Percentiles rank a stretch among this genome's conserved stretches.
These are phyloP conservation scores for Salix arbutifolia DNA, from an alignment of 345 rosid genomes.

Conservation along the genomic window DNA sequence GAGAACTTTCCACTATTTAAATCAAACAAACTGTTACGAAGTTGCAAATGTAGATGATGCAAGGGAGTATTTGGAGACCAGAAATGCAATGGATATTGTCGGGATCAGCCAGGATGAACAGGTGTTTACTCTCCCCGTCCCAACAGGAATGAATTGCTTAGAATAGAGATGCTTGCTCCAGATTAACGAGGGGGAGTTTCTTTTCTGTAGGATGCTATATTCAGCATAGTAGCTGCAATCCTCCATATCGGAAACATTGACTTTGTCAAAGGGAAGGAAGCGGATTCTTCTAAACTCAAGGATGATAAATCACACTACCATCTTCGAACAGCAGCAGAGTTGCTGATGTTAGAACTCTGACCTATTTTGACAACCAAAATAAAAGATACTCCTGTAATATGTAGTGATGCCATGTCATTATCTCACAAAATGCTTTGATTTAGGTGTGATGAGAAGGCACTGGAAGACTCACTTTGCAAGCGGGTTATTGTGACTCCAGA, in stretches of 20 bases:
- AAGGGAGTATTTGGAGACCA: conserved; percentile 65
- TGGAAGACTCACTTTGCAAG: conserved; percentile 69
- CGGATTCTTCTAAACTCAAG: conserved; percentile 63
- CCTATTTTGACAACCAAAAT: neutral
- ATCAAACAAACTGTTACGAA: conserved; percentile 63
- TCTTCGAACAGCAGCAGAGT: conserved; percentile 61
- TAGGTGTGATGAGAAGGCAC: conserved; percentile 66
- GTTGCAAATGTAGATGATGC: conserved; percentile 69
- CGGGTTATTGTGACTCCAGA: conserved; percentile 79
- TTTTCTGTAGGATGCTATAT: conserved; percentile 58
- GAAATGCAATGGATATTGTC: conserved; percentile 80
- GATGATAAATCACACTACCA: conserved; percentile 61
- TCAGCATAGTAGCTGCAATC: conserved; percentile 67
- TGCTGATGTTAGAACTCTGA: conserved; percentile 43
- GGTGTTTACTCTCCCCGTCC: conserved; percentile 27
- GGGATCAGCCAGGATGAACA: conserved; percentile 61
- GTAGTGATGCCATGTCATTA: neutral
- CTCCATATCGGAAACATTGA: conserved; percentile 74
- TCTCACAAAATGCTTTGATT: conserved; percentile 10
- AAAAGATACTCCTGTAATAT: neutral
- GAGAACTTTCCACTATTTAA: conserved; percentile 59
- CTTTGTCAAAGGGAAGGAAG: conserved; percentile 62
- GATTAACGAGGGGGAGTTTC: conserved; percentile 5
- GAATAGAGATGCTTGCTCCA: neutral
- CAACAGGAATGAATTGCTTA: neutral